A percentile compares a stretch with the other conserved stretches of the same genome.
Evolutionary conservation across 371 early-diverging fungal genomes (phyloP).

Genomic region (Batrachochytrium dendrobatidis): DNA sequence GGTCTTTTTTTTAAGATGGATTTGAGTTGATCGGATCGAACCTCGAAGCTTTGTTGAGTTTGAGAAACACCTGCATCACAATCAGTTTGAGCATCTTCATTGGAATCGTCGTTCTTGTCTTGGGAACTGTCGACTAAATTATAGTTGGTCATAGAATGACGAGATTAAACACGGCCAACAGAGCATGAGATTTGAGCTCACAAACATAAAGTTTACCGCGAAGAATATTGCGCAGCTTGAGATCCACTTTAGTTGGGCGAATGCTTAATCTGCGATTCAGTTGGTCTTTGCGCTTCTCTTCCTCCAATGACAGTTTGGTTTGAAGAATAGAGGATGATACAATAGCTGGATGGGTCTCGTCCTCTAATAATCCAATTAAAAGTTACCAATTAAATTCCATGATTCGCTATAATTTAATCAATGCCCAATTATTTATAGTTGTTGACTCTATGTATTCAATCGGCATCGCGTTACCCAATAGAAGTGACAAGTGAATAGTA

Average conservation of each 20-base stretch:
- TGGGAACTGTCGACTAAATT: neutral
- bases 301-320: conserved; percentile 29
- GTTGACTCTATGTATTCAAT: neutral
- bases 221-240: conserved; percentile 41
- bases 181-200: neutral
- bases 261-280: conserved; percentile 26
- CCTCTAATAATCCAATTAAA: conserved; percentile 15
- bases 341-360: conserved; percentile 16
- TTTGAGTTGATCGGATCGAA: conserved; percentile 17
- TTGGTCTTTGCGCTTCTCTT: conserved; percentile 31
- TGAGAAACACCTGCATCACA: no score
- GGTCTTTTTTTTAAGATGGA: conserved; percentile 36
- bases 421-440: no score
- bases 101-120: conserved; percentile 19
- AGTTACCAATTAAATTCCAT: conserved; percentile 4
- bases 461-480: neutral
- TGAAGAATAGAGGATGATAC: no score
- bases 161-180: neutral
- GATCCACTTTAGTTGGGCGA: conserved; percentile 36
- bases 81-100: no score
- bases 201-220: conserved; percentile 10
- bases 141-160: neutral
- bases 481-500: no score
- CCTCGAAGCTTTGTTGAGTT: conserved; percentile 21
- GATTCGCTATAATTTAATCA: conserved; percentile 5